phyloP scores from a whole-genome alignment of 2,329 filamentous ascomycete genomes.

The Paramyrothecium sp. region DNA sequence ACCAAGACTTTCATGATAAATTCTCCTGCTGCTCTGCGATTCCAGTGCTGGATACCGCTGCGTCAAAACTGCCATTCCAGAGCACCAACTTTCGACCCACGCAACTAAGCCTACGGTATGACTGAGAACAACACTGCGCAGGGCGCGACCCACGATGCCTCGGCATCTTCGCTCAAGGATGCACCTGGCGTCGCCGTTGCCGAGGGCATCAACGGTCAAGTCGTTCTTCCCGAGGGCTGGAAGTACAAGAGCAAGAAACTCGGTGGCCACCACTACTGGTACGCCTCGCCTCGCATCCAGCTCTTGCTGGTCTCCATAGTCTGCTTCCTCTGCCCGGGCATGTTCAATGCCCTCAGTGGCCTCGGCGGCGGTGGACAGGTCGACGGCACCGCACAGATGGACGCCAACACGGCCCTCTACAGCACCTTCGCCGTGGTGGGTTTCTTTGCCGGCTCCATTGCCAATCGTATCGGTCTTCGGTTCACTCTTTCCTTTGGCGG shows the following conservation, averaged over 20 bases:
- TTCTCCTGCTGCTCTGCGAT: no score
- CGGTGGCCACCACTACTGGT: constrained; percentile 58
- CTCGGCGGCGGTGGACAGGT: constrained; percentile 60
- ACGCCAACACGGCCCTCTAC: constrained; percentile 70
- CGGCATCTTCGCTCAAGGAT: no score
- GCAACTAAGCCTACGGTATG: no score
- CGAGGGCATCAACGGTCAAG: not conserved
- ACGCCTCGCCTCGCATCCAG: constrained; percentile 72
- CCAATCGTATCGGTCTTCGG: constrained; percentile 73
- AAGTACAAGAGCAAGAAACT: constrained; percentile 64
- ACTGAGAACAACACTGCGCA: no score
- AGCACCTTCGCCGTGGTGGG: constrained; percentile 68
- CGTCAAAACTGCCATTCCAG: no score
- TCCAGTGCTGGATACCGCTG: no score
- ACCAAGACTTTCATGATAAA: no score
- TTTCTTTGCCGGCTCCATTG: constrained; percentile 73
- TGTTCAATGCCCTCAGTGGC: constrained; percentile 68
- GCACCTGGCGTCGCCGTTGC: no score
- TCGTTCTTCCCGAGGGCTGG: constrained; percentile 52
- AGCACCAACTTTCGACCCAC: no score
- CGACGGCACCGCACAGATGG: constrained; percentile 53
- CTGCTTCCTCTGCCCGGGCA: constrained; percentile 66
- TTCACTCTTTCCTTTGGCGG: constrained; percentile 69
- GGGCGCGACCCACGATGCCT: no score
- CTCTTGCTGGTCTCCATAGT: constrained; percentile 62